phyloP scores from a whole-genome alignment of 2,329 filamentous ascomycete genomes.

The Alternaria arbusti region DNA sequence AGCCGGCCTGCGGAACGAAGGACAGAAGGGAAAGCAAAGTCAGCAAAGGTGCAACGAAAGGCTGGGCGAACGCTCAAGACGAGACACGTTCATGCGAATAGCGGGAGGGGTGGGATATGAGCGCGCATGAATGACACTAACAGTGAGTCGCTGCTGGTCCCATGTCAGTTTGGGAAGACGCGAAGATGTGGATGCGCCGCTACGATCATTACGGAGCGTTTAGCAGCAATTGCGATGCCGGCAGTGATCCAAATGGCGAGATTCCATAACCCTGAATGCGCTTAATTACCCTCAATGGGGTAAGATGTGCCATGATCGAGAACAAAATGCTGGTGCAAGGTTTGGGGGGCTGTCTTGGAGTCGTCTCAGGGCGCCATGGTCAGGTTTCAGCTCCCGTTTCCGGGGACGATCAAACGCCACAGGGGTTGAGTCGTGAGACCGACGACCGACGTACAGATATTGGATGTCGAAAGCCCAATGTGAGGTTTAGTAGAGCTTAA shows the following conservation, averaged over 20 bases:
- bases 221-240: conserved; percentile 24
- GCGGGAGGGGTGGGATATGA: conserved; percentile 44
- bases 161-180: conserved; percentile 46
- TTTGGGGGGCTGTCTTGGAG: conserved; percentile 40
- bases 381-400: conserved; percentile 45
- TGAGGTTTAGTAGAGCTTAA: conserved; percentile 2
- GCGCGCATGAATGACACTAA: conserved; percentile 48
- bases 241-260: conserved; percentile 24
- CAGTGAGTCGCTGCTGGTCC: conserved; percentile 41
- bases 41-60: conserved; percentile 41
- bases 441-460: conserved; percentile 18
- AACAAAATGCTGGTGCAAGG: conserved; percentile 29
- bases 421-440: conserved; percentile 33
- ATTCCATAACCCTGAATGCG: conserved; percentile 11
- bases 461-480: conserved; percentile 8
- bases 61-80: conserved; percentile 45
- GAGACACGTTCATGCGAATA: conserved; percentile 43
- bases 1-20: conserved; percentile 47
- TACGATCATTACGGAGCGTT: conserved; percentile 32
- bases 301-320: conserved; percentile 20
- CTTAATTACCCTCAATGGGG: conserved; percentile 28
- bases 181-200: conserved; percentile 24
- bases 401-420: conserved; percentile 35
- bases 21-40: conserved; percentile 40
- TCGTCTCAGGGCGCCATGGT: conserved; percentile 42